Base-by-base conservation (phyloP, 73 alveolate genomes). In the Symbiodinium pilosum region DNA sequence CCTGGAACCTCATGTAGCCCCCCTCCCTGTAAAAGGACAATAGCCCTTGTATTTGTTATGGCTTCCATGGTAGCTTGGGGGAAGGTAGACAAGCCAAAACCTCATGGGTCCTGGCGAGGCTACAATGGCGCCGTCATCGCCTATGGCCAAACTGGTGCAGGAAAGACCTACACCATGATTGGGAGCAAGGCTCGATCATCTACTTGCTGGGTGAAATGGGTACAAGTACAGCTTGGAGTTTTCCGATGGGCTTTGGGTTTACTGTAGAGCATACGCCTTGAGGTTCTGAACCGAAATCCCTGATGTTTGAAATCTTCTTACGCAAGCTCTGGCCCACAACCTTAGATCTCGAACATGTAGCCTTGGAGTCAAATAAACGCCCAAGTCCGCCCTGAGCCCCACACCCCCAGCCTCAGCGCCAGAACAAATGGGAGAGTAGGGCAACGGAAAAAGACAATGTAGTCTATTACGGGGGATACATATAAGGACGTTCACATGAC, bases 101-200 rank as follows among this genome's bases (percentile, higher is more conserved):
- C n/a, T n/a, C n/a, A n/a, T n/a, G n/a, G n/a, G n/a, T n/a, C n/a
- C n/a, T n/a, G n/a, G n/a, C n/a, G n/a, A n/a, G n/a, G n/a, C n/a
- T n/a, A n/a, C n/a, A n/a, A n/a, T n/a, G n/a, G n/a, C n/a, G n/a
- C n/a, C n/a, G n/a, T n/a, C n/a, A n/a, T n/a, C n/a, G n/a, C n/a
- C n/a, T n/a, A n/a, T n/a, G n/a, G n/a, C n/a, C 97, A 91, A 52
- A 91, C 97, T 38, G 97, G 97, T 6, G 77, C 97, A 11, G 97
- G 97, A 20, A 91, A 91, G 88, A 91, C 97, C 77, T 47, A 91
- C 39, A 91, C 88, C 88, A 87, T 87, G 94, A 59, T 87, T 68
- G 94, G 94, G 6, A 5, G 68, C 85, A 87, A 87, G 94, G 85
- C 85, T 21, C 30, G 3, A 26, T 5, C 26, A 21, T 54, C n/a